These are phyloP conservation scores for Stylosanthes scabra DNA, from an alignment of 331 rosid species.

Conservation along the genomic window DNA sequence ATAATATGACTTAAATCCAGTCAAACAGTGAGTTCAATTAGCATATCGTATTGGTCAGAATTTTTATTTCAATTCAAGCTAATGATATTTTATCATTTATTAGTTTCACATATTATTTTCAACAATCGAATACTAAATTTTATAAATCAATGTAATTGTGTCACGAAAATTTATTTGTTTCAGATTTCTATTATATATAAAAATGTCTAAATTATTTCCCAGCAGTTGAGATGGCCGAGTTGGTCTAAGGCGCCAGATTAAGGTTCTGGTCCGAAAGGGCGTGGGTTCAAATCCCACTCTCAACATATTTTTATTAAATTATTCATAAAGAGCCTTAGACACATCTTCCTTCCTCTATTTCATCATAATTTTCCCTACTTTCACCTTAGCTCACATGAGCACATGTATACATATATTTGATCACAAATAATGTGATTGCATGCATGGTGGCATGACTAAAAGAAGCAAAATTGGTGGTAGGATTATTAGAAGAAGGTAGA, in stretches of 20 bases:
- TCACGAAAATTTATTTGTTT: too few relatives aligned
- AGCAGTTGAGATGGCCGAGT: slow-evolving; percentile 98
- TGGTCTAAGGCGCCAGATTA: slow-evolving; percentile 99
- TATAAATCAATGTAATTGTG: too few relatives aligned
- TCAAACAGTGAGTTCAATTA: background rate
- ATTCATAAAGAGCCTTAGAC: too few relatives aligned
- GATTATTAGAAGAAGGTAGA: background rate
- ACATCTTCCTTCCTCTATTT: too few relatives aligned
- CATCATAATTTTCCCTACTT: too few relatives aligned
- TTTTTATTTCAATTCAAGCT: background rate
- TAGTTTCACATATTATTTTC: too few relatives aligned
- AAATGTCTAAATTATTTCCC: too few relatives aligned
- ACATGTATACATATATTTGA: too few relatives aligned
- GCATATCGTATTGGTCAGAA: background rate
- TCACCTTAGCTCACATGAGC: too few relatives aligned
- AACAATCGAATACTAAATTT: too few relatives aligned
- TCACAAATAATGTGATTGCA: background rate
- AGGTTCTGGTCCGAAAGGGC: slow-evolving; percentile 99
- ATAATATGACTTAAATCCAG: background rate
- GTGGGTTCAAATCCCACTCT: slow-evolving; percentile 69
- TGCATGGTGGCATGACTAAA: slow-evolving; percentile 10
- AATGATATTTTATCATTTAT: background rate
- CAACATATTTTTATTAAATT: too few relatives aligned
- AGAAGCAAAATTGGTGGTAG: background rate
- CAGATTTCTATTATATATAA: too few relatives aligned